phyloP scores from a whole-genome alignment of 164 flowering plant species.

The Vitis vinifera region ASM3070453v1 NC_081815.1:3873001-3873500 shows the following conservation, averaged over 20 bases:
- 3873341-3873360: too few species aligned
- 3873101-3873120: constrained; percentile 22
- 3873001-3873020: constrained; percentile 19
- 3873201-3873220: constrained; percentile 10
- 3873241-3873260: constrained; percentile 18
- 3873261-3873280: not conserved
- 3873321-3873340: too few species aligned
- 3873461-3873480: too few species aligned
- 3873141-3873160: constrained; percentile 20
- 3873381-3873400: too few species aligned
- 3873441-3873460: too few species aligned
- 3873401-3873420: too few species aligned
- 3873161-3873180: constrained; percentile 20
- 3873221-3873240: constrained; percentile 22
- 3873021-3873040: constrained; percentile 21
- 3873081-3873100: constrained; percentile 20
- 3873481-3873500: too few species aligned
- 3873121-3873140: constrained; percentile 18
- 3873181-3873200: constrained; percentile 22
- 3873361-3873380: too few species aligned
- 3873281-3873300: not conserved
- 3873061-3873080: constrained; percentile 7
- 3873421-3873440: too few species aligned
- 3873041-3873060: constrained; percentile 5
- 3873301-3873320: too few species aligned